Base-by-base conservation (phyloP, 2,329 filamentous ascomycete species). In the Graphilbum fragrans region DNA sequence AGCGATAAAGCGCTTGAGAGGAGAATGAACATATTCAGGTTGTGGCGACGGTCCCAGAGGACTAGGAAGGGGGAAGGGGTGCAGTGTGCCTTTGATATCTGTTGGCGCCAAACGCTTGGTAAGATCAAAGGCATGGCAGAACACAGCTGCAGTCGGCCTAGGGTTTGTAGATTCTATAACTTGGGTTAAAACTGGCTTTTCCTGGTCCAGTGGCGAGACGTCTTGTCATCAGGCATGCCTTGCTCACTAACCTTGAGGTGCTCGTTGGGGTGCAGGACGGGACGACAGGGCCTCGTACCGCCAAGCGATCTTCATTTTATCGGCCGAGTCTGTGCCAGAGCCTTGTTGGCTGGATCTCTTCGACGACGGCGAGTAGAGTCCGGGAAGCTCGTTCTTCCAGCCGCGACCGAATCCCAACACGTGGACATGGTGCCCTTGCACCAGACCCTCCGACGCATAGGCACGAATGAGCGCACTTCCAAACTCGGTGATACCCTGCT, bases 241-340 rank as follows among this genome's bases (percentile, higher is more conserved):
- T n/a, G 17, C n/a, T 34, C 4, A 7, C 17, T 3, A 17, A 18
- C 5, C 14, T 19, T 17, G 17, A 16, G 4, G n/a, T 10, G 5
- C 10, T 5, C 17, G 32, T 8, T 6, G 4, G 5, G n/a, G 45
- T 38, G 5, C 17, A 31, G 45, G 27, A 27, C 37, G 42, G 3
- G 41, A 21, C 6, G 47, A 82, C 41, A 96, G 61, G 27, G 78
- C 74, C 60, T 96, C 88, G 63, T 98, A 98, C 58, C 92, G 74
- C 92, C 92, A 98, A 4, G 92, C 92, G 65, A 98, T 98, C 65
- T 94, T 96, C 92, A 98, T 96, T 47, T 90, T 83, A 14, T 70
- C 69, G 2, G 61, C 53, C 3, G 57, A 50, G 67, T 64, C 25
- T 68, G 8, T 2, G 32, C 12, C 14, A 19, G n/a, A n/a, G 9